Conservation (phyloP, 768 basidiomycete species). For the Mycena vitilis region DNA sequence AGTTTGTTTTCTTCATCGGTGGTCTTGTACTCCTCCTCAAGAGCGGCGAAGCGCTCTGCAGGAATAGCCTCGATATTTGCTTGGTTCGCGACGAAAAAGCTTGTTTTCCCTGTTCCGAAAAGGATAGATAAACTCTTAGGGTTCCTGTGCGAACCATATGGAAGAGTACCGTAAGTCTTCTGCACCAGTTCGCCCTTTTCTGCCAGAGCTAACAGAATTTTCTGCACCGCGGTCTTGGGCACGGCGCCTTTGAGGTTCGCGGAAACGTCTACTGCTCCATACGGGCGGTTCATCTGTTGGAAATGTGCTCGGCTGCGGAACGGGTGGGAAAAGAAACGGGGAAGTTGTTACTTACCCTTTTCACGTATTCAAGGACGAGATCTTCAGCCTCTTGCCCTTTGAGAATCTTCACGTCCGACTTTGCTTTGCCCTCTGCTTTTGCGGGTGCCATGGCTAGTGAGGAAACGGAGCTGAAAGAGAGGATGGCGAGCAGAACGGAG, state of each 20-base stretch:
- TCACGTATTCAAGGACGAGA: slow-evolving; percentile 82
- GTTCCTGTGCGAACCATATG: slow-evolving; percentile 27
- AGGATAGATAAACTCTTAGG: slow-evolving; percentile 19
- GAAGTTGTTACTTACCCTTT: slow-evolving; percentile 65
- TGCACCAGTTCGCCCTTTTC: slow-evolving; percentile 86
- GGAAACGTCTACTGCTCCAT: slow-evolving; percentile 90
- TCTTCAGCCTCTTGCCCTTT: slow-evolving; percentile 89
- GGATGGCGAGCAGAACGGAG: too few relatives aligned
- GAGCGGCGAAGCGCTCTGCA: slow-evolving; percentile 65
- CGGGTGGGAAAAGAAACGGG: slow-evolving; percentile 15
- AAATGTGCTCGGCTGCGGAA: slow-evolving; percentile 18
- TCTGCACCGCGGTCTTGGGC: slow-evolving; percentile 85
- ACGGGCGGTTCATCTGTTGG: slow-evolving; percentile 90
- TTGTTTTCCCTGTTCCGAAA: slow-evolving; percentile 74
- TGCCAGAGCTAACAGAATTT: slow-evolving; percentile 84
- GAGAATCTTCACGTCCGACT: slow-evolving; percentile 64
- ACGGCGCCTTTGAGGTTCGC: slow-evolving; percentile 91
- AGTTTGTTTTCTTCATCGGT: slow-evolving; percentile 71
- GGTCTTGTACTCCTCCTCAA: slow-evolving; percentile 69
- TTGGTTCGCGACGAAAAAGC: slow-evolving; percentile 90
- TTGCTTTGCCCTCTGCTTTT: slow-evolving; percentile 56
- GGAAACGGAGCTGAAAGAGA: neutral
- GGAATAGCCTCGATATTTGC: slow-evolving; percentile 74
- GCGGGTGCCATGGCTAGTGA: slow-evolving; percentile 48
- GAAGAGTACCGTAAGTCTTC: slow-evolving; percentile 80